Evolutionary conservation across 208 protist species (phyloP), one percentile per base, ranked within the genome.

Genomic region (Acanthamoeba castellanii): DNA sequence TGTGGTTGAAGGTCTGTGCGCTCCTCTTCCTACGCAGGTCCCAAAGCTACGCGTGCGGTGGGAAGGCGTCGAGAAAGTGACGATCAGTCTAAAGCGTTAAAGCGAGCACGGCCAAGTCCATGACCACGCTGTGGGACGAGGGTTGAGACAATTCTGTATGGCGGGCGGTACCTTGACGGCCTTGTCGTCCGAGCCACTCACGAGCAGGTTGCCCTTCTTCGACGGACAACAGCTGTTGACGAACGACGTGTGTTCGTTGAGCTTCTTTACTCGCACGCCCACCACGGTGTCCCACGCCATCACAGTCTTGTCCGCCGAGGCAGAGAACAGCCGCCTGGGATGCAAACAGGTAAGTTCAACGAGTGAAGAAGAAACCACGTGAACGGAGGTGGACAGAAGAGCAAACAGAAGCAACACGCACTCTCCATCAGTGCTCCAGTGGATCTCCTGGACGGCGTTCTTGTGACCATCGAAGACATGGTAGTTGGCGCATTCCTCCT

Each of bases 401-500:
- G 50, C 0, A 13, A 74, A 18, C 47, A 91, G 55, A 42, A 61
- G 32, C 22, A n/a, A 91, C 8, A 95, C 93, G 37, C 30, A 78
- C 95, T 78, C 72, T 25, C 30, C 47, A 47, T 97, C 97, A 16
- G 88, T 87, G 32, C 76, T 55, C 97, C 97, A 98, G 92, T 96
- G 90, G 37, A 97, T 85, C 70, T 98, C 96, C 32, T 97, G 66
- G 22, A 98, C 68, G 25, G 95, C 81, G 25, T 96, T 97, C 47
- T 95, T 88, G 92, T 98, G 97, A 27, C 97, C 97, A 9, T 91
- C 47, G 32, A 98, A 94, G 34, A 96, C 95, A n/a, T 64, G n/a
- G 74, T 89, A 94, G 94, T 98, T 98, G 42, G 68, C 70, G 90
- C 97, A 98, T 42, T 98, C 97, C 45, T 92, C 97, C 93, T 96